Conservation (phyloP, 2,329 filamentous ascomycete genomes). For the Pseudocercospora fijiensis region DNA sequence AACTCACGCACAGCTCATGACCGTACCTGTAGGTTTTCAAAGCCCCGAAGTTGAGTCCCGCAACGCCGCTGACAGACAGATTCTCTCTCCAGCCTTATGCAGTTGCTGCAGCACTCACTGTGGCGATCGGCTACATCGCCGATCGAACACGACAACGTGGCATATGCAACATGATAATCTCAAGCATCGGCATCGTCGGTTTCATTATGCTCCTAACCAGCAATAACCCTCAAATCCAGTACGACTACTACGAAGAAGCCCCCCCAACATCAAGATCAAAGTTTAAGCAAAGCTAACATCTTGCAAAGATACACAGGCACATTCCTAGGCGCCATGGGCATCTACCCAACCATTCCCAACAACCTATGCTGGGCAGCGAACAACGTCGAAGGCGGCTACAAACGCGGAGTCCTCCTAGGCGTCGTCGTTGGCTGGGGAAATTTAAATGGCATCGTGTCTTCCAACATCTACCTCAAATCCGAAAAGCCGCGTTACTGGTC, state of each 20-base stretch:
- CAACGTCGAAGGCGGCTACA: conserved; percentile 86
- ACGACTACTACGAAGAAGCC: too few relatives aligned
- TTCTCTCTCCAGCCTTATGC: conserved; percentile 63
- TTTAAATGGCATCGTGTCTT: conserved; percentile 78
- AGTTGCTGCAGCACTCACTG: conserved; percentile 65
- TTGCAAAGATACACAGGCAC: conserved; percentile 57
- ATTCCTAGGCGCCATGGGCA: conserved; percentile 23
- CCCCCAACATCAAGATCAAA: conserved; percentile 63
- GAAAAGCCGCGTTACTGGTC: conserved; percentile 36
- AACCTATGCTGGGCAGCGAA: conserved; percentile 85
- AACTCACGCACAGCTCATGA: conserved; percentile 46
- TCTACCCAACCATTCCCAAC: conserved; percentile 60
- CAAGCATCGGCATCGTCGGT: conserved; percentile 70
- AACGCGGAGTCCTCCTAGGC: conserved; percentile 80
- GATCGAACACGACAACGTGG: conserved; percentile 72
- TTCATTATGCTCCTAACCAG: conserved; percentile 76
- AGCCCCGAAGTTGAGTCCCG: not conserved
- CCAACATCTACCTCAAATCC: conserved; percentile 67
- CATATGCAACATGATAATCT: conserved; percentile 72
- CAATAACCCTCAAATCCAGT: conserved; percentile 65
- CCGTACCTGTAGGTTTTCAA: conserved; percentile 54
- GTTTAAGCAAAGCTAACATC: conserved; percentile 81
- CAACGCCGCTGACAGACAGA: not conserved
- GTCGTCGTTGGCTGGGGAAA: conserved; percentile 89
- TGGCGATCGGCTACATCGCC: conserved; percentile 69